phyloP scores from a whole-genome alignment of 2,329 filamentous ascomycete genomes.

The Phialophora expanda region DNA sequence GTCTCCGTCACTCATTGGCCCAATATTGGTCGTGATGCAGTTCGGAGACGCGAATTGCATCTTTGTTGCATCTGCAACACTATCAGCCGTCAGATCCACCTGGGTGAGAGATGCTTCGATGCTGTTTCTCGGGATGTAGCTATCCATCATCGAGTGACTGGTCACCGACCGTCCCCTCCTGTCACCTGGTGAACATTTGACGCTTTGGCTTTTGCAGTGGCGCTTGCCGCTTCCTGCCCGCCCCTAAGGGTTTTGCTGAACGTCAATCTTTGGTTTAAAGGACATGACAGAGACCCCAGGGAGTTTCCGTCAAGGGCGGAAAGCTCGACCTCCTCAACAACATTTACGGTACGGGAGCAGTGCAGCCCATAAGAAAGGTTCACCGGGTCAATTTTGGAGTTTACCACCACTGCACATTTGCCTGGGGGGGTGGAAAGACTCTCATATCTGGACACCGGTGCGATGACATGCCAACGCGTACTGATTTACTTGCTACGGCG shows the following conservation, averaged over 20 bases:
- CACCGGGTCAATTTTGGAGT: not conserved
- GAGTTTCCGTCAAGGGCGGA: not conserved
- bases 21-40: not conserved
- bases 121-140: not conserved
- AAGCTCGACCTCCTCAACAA: not conserved
- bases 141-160: constrained; percentile 4
- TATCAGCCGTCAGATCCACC: not conserved
- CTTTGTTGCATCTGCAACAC: not conserved
- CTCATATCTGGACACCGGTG: not conserved
- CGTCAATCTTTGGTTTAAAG: not conserved
- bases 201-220: not conserved
- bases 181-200: not conserved
- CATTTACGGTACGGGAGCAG: not conserved
- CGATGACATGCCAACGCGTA: constrained; percentile 50
- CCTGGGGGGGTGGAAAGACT: not conserved
- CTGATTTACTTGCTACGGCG: constrained; percentile 74
- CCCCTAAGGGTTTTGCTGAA: not conserved
- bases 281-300: not conserved
- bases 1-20: not conserved
- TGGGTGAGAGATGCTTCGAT: not conserved
- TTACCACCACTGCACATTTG: not conserved
- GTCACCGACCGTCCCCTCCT: not conserved
- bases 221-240: not conserved
- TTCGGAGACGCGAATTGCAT: not conserved
- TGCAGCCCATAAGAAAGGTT: not conserved